Evolutionary conservation across 2,329 filamentous ascomycete species (phyloP).

Genomic region (Aspergillus japonicus): DNA sequence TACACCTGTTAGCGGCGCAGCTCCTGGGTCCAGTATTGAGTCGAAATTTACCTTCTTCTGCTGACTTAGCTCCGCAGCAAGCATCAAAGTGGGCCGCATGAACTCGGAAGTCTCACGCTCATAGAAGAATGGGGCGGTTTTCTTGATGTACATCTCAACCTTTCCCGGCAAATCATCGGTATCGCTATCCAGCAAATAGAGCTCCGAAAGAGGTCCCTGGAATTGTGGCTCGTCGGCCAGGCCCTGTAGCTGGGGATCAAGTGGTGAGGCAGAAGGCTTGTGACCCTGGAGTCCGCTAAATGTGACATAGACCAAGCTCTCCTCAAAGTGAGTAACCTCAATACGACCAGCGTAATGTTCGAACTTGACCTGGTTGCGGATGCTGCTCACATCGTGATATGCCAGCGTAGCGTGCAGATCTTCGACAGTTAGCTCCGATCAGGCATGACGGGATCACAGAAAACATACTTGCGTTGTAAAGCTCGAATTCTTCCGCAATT

Average conservation of each 20-base stretch:
- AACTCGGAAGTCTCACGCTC: conserved; percentile 52
- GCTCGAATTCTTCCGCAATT: conserved; percentile 57
- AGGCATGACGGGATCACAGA: not conserved
- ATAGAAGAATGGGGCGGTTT: conserved; percentile 46
- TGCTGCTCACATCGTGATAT: conserved; percentile 51
- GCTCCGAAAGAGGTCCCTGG: conserved; percentile 36
- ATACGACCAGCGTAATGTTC: conserved; percentile 52
- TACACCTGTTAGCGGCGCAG: conserved; percentile 18
- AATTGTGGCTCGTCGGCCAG: conserved; percentile 41
- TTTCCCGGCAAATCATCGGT: conserved; percentile 52
- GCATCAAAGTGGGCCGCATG: conserved; percentile 50
- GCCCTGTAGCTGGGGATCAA: conserved; percentile 44
- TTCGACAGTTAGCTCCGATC: conserved; percentile 25
- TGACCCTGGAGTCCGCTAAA: conserved; percentile 45
- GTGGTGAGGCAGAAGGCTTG: conserved; percentile 35
- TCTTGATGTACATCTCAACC: conserved; percentile 55
- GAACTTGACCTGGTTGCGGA: conserved; percentile 50
- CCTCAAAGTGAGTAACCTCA: conserved; percentile 57
- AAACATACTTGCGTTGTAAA: conserved; percentile 53
- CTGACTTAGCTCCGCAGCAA: conserved; percentile 39
- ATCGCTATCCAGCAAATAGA: conserved; percentile 53
- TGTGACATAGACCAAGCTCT: conserved; percentile 49
- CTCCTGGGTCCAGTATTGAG: not conserved
- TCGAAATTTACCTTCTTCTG: conserved; percentile 36
- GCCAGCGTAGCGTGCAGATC: conserved; percentile 54